phyloP scores from a whole-genome alignment of 148 eudicot genomes.

The Camellia japonica region DNA sequence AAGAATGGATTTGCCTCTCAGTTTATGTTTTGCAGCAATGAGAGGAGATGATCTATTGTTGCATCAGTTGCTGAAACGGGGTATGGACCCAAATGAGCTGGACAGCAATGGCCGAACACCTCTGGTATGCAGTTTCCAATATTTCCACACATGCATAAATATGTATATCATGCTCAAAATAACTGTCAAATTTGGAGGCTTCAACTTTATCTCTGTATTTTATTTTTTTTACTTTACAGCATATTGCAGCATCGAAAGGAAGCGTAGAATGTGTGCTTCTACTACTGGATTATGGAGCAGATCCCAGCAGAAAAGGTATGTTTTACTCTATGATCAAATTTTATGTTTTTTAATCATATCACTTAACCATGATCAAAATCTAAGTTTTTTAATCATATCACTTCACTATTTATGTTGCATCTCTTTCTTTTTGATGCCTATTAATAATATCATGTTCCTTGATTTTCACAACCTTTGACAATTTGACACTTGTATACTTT shows the following conservation, averaged over 20 bases:
- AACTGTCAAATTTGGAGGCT: background rate
- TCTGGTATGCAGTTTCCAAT: slow-evolving; percentile 37
- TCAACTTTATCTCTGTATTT: background rate
- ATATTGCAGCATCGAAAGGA: slow-evolving; percentile 69
- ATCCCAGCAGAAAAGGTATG: slow-evolving; percentile 70
- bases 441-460: background rate
- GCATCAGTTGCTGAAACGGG: slow-evolving; percentile 58
- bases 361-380: background rate
- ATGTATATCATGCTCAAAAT: background rate
- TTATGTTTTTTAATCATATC: background rate
- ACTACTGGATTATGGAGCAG: slow-evolving; percentile 64
- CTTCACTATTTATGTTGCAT: background rate
- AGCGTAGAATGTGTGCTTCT: slow-evolving; percentile 42
- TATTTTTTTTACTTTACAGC: slow-evolving; percentile 35
- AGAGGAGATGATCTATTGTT: slow-evolving; percentile 66
- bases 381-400: background rate
- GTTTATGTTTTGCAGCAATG: slow-evolving; percentile 63
- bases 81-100: slow-evolving; percentile 59
- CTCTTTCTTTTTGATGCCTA: background rate
- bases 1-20: slow-evolving; percentile 71
- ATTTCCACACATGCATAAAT: background rate
- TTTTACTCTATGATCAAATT: background rate
- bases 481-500: background rate
- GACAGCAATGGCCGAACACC: slow-evolving; percentile 61
- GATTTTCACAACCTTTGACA: background rate